These are phyloP conservation scores for Lagenidium sp. DNA, from an alignment of 352 stramenopile genomes.

Conservation along the genomic window DNA sequence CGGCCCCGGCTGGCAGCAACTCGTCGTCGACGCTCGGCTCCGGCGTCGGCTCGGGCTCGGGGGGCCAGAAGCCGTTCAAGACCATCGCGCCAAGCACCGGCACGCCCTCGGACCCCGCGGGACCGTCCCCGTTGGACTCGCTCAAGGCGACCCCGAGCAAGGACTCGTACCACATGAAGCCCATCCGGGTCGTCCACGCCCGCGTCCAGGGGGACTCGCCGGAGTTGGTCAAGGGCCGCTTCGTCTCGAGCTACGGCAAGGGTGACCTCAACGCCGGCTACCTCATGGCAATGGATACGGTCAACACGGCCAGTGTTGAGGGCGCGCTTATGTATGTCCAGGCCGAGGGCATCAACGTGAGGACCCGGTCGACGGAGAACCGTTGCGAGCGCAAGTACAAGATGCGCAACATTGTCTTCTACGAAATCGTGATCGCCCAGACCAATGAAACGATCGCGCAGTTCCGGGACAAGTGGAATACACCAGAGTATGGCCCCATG, in stretches of 20 bases:
- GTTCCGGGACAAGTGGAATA: slow-evolving; percentile 12
- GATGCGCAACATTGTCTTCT: slow-evolving; percentile 34
- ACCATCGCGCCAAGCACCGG: no score
- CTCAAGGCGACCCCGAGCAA: slow-evolving; percentile 12
- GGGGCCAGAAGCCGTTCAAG: no score
- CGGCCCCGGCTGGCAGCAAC: no score
- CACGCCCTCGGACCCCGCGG: no score
- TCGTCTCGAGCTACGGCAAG: slow-evolving; percentile 37
- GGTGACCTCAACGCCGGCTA: slow-evolving; percentile 2
- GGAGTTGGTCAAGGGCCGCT: slow-evolving; percentile 32
- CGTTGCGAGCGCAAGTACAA: slow-evolving; percentile 31
- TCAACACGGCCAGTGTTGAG: slow-evolving; percentile 20
- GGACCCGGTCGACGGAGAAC: slow-evolving; percentile 2
- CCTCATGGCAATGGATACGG: slow-evolving; percentile 13
- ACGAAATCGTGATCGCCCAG: slow-evolving; percentile 22
- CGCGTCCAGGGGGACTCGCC: slow-evolving; percentile 59
- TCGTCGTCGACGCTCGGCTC: no score
- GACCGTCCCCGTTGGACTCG: slow-evolving; percentile 10
- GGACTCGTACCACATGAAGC: slow-evolving; percentile 60
- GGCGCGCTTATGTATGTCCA: slow-evolving; percentile 15
- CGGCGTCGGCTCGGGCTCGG: no score
- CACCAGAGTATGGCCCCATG: slow-evolving; percentile 14
- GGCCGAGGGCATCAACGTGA: slow-evolving; percentile 20
- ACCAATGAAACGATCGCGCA: slow-evolving; percentile 19
- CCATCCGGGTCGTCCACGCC: slow-evolving; percentile 46